Conservation (phyloP, 2,329 filamentous ascomycete species). For the Elsinoe fawcettii region DNA sequence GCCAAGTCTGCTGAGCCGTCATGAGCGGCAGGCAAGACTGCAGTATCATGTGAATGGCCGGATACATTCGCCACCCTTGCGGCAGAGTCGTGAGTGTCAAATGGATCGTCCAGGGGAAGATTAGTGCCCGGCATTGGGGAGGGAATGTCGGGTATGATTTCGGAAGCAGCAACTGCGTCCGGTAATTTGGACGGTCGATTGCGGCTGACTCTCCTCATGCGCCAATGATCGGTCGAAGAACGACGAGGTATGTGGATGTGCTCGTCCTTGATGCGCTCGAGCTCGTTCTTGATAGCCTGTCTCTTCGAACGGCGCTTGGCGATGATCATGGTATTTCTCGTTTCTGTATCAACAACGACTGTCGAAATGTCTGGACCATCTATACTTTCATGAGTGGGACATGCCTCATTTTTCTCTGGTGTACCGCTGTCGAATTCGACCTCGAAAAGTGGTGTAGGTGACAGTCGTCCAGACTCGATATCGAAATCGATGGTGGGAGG, state of each 20-base stretch:
- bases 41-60: too few relatives aligned
- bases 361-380: not conserved
- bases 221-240: constrained; percentile 11
- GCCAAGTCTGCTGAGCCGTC: not conserved
- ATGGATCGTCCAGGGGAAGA: constrained; percentile 15
- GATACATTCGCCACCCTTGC: not conserved
- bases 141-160: not conserved
- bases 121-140: constrained; percentile 16
- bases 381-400: not conserved
- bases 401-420: not conserved
- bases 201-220: not conserved
- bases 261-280: constrained; percentile 12
- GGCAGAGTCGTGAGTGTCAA: not conserved
- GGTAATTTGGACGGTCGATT: constrained; percentile 1
- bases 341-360: not conserved
- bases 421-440: not conserved
- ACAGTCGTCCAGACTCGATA: constrained; percentile 9
- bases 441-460: not conserved
- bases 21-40: not conserved
- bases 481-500: constrained; percentile 12
- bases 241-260: constrained; percentile 3
- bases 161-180: not conserved
- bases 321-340: constrained; percentile 8
- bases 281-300: constrained; percentile 10
- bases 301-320: constrained; percentile 1